Evolutionary conservation across 2,329 filamentous ascomycete species (phyloP).

Genomic region (Metarhizium sp.): DNA sequence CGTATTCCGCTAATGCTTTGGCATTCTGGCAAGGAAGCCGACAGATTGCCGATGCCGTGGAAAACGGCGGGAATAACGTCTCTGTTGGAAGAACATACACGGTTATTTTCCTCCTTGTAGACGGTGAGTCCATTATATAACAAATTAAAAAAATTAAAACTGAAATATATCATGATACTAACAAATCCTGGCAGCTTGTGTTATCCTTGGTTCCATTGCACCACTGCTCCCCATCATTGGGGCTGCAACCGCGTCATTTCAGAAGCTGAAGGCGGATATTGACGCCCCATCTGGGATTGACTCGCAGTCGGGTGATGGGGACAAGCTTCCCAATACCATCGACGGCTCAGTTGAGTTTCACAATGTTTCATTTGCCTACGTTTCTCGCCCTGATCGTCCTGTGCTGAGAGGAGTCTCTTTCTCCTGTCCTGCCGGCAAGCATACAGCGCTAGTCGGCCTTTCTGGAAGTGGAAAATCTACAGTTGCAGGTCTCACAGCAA

Average conservation of each 20-base stretch:
- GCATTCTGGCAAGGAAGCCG: slow-evolving; percentile 60
- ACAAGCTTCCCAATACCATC: slow-evolving; percentile 33
- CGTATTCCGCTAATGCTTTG: slow-evolving; percentile 56
- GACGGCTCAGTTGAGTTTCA: background rate
- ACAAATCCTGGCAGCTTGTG: slow-evolving; percentile 34
- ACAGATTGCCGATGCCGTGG: slow-evolving; percentile 32
- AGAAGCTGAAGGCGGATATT: slow-evolving; percentile 49
- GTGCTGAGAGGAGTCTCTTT: slow-evolving; percentile 47
- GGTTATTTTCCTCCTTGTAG: slow-evolving; percentile 54
- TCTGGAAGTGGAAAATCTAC: slow-evolving; percentile 63
- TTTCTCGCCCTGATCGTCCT: slow-evolving; percentile 39
- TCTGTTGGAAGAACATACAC: slow-evolving; percentile 47
- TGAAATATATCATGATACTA: background rate
- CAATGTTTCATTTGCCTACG: slow-evolving; percentile 23
- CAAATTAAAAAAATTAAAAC: background rate
- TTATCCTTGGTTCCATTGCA: slow-evolving; percentile 53
- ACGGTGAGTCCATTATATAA: slow-evolving; percentile 29
- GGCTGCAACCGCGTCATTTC: slow-evolving; percentile 46
- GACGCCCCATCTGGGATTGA: slow-evolving; percentile 39
- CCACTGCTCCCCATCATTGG: slow-evolving; percentile 54
- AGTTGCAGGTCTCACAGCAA: slow-evolving; percentile 53
- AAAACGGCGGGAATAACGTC: slow-evolving; percentile 21
- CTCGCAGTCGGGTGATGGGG: slow-evolving; percentile 22
- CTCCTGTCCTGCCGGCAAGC: slow-evolving; percentile 45
- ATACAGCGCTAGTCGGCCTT: slow-evolving; percentile 61